phyloP scores from a whole-genome alignment of 768 basidiomycete species.

The Boletus coccyginus region DNA sequence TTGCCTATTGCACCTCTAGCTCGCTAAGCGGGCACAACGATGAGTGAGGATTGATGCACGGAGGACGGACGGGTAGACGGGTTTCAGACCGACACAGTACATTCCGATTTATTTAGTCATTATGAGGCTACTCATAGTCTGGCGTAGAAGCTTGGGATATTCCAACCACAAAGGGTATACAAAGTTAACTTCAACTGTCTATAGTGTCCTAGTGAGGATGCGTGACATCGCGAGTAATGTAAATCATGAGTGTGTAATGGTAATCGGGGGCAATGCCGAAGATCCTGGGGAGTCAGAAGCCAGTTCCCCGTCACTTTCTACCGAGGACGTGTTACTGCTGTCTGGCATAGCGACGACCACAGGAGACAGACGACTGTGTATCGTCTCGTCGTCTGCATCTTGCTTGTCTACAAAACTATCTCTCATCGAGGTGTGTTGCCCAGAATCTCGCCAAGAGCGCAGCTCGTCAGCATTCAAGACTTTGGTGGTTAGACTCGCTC shows the following conservation, averaged over 20 bases:
- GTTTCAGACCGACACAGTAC: neutral
- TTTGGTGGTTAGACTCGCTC: slow-evolving; percentile 49
- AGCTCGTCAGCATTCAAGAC: slow-evolving; percentile 75
- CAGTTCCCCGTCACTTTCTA: slow-evolving; percentile 30
- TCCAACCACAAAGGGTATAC: slow-evolving; percentile 26
- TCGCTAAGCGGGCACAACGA: slow-evolving; percentile 77
- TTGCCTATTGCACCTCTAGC: slow-evolving; percentile 36
- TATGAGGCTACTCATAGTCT: slow-evolving; percentile 13
- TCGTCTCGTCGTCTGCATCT: slow-evolving; percentile 32
- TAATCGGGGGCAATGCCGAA: slow-evolving; percentile 40
- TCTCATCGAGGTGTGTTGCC: slow-evolving; percentile 16
- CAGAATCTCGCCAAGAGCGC: slow-evolving; percentile 51
- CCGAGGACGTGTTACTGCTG: slow-evolving; percentile 12
- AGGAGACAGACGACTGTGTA: slow-evolving; percentile 15
- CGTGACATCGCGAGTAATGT: neutral
- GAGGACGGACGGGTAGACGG: neutral
- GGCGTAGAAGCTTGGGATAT: slow-evolving; percentile 11
- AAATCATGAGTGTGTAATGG: slow-evolving; percentile 38
- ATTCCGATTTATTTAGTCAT: slow-evolving; percentile 7
- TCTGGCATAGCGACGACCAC: slow-evolving; percentile 20
- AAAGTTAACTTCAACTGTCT: slow-evolving; percentile 23
- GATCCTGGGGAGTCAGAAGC: slow-evolving; percentile 12
- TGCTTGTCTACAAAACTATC: slow-evolving; percentile 16
- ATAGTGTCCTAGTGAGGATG: slow-evolving; percentile 17
- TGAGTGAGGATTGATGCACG: slow-evolving; percentile 43